Base-by-base conservation (phyloP, 2,329 filamentous ascomycete species). In the Pestalotiopsis sp. region DNA sequence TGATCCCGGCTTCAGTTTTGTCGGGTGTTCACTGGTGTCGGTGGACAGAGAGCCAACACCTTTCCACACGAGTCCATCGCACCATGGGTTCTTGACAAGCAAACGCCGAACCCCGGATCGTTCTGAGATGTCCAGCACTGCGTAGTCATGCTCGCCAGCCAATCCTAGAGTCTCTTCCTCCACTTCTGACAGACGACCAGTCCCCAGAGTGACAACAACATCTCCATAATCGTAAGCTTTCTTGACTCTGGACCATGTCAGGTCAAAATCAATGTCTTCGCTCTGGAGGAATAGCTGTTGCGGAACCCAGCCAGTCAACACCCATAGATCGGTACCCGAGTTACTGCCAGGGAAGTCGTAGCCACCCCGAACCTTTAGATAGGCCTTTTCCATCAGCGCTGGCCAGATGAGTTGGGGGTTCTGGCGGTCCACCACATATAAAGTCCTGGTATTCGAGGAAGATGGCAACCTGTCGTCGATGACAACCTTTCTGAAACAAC, bases 311-410 rank as follows among this genome's bases (percentile, higher is more conserved):
- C 96, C 95, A 0, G 93, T 97, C 67, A 99, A 81, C 1, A 97
- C 92, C 89, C 93, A 97, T 3, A 99, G 82, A 80, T 99, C 96
- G 2, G 95, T 98, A 12, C 94, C 95, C 0, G 95, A 98, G 78
- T 98, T 98, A 76, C 96, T 98, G 7, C 96, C 96, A 0, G 96
- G 95, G 73, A 99, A 99, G 76, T 99, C 95, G 78, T 99, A 99
- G 41, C 96, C 96, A 36, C 96, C 96, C 68, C 95, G 89, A 12
- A 98, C 90, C 82, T 98, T 99, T 1, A 99, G 84, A 74, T 99
- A 99, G 0, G 96, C 96, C 77, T 99, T 99, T 78, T 99, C 96
- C 17, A 98, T 83, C 4, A 99, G 85, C 2, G 95, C 94, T 5
- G 96, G 96, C 94, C 95, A 98, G 14, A 98, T 82, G 14, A 97